Evolutionary conservation across 306 rosid species (phyloP).

Genomic region (Senna tora): DNA sequence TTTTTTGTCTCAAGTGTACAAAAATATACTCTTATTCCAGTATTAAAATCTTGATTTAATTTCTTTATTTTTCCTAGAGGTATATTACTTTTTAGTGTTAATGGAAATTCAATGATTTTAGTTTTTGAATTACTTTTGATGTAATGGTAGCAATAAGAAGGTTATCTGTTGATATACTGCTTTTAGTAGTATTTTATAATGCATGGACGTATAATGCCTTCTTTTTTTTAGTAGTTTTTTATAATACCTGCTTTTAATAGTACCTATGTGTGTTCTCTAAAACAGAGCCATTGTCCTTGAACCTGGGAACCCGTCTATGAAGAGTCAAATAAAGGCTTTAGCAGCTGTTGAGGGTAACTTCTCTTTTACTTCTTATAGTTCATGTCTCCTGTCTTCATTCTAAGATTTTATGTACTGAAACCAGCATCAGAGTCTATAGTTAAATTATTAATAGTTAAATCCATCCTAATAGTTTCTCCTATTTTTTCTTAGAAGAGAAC

Average conservation of each 20-base stretch:
- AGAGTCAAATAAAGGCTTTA: slow-evolving; percentile 67
- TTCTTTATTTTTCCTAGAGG: slow-evolving; percentile 15
- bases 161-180: background rate
- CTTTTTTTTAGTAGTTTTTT: slow-evolving; percentile 12
- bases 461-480: no score
- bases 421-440: no score
- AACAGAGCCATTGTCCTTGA: slow-evolving; percentile 91
- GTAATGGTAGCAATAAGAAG: slow-evolving; percentile 4
- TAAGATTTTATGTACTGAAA: background rate
- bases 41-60: slow-evolving; percentile 27
- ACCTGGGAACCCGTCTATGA: slow-evolving; percentile 76
- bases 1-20: no score
- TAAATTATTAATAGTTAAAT: no score
- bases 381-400: background rate
- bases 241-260: background rate
- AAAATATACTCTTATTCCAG: slow-evolving; percentile 14
- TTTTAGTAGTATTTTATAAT: slow-evolving; percentile 21
- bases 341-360: slow-evolving; percentile 77
- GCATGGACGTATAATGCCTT: slow-evolving; percentile 10
- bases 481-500: background rate
- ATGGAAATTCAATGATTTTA: slow-evolving; percentile 20
- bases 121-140: slow-evolving; percentile 27
- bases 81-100: slow-evolving; percentile 18
- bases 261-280: slow-evolving; percentile 44
- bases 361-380: slow-evolving; percentile 27